A percentile compares a stretch with the other conserved stretches of the same genome.
These are phyloP conservation scores for Amniculicola lignicola DNA, from an alignment of 495 filamentous ascomycete genomes.

Conservation along the genomic window DNA sequence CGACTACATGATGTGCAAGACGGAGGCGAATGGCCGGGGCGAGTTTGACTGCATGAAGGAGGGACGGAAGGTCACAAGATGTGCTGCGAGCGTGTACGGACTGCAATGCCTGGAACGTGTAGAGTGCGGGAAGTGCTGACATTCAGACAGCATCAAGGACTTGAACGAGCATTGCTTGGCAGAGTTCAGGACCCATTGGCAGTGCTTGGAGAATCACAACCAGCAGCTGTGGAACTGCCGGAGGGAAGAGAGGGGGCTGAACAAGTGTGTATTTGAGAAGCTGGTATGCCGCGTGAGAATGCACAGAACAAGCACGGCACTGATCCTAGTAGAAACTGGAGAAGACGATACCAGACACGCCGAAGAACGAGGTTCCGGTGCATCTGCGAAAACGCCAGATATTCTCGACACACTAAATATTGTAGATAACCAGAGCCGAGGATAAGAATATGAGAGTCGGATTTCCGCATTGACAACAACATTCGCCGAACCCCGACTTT, in stretches of 20 bases:
- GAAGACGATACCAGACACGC: slow-evolving; percentile 83
- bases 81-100: slow-evolving; percentile 89
- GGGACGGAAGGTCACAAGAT: slow-evolving; percentile 91
- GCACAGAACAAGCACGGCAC: not conserved
- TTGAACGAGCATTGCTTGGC: slow-evolving; percentile 92
- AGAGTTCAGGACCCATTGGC: slow-evolving; percentile 89
- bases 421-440: not conserved
- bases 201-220: slow-evolving; percentile 96
- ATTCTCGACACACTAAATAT: slow-evolving; percentile 50
- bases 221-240: slow-evolving; percentile 94
- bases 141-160: slow-evolving; percentile 68
- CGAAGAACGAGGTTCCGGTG: slow-evolving; percentile 71
- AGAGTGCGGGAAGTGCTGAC: not conserved
- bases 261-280: slow-evolving; percentile 92
- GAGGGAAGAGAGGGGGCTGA: slow-evolving; percentile 70
- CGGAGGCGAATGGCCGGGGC: slow-evolving; percentile 77
- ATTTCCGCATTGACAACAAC: not conserved
- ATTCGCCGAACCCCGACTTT: not conserved
- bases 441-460: not conserved
- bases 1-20: slow-evolving; percentile 99
- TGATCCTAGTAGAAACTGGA: slow-evolving; percentile 65
- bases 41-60: slow-evolving; percentile 95
- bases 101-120: not conserved
- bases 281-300: slow-evolving; percentile 59
- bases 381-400: slow-evolving; percentile 78